phyloP scores from a whole-genome alignment of 106 monocot species.

The Phalaenopsis aphrodite region DNA sequence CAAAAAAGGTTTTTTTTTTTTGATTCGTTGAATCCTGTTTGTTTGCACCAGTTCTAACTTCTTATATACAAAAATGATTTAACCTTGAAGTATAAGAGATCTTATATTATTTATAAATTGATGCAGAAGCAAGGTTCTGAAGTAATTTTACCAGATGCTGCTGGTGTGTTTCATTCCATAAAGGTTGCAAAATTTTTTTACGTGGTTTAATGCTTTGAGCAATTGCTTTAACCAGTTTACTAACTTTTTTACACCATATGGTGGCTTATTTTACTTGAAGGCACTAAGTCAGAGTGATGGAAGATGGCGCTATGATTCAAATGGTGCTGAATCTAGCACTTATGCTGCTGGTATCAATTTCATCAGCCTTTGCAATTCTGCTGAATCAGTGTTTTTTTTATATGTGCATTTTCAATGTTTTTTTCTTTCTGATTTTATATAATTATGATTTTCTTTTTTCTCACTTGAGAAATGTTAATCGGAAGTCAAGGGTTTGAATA shows the following conservation, averaged over 20 bases:
- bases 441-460: background rate
- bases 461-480: background rate
- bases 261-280: conserved; percentile 20
- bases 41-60: background rate
- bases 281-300: conserved; percentile 94
- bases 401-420: background rate
- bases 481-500: background rate
- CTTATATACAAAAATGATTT: background rate
- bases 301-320: conserved; percentile 82
- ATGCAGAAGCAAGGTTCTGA: conserved; percentile 60
- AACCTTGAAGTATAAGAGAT: background rate
- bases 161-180: conserved; percentile 63
- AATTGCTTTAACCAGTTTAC: background rate
- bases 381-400: background rate
- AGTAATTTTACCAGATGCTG: conserved; percentile 45
- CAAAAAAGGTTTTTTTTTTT: background rate
- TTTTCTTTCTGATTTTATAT: background rate
- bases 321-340: conserved; percentile 65
- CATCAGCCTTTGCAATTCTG: background rate
- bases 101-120: conserved; percentile 1
- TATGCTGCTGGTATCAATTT: conserved; percentile 79
- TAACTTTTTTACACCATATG: background rate
- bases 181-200: conserved; percentile 39
- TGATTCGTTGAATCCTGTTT: background rate
- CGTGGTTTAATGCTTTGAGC: background rate